Percentiles rank a stretch among this genome's conserved stretches.
phyloP scores from a whole-genome alignment of 2,329 filamentous ascomycete species.

The Calonectria ilicicola region DNA sequence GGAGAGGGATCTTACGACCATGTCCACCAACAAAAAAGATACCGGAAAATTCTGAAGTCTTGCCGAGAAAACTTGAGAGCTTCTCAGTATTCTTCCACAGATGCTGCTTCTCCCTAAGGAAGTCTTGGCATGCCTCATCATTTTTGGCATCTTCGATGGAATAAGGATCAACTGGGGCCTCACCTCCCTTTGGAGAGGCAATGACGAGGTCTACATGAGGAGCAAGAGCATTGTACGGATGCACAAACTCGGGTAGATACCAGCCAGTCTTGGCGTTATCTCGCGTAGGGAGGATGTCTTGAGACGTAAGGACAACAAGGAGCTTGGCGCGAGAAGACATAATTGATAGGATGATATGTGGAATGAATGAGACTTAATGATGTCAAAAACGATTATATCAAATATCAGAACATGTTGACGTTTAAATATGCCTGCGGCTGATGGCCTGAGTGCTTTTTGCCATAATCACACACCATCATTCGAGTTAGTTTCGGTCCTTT shows the following conservation, averaged over 20 bases:
- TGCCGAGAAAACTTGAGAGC: constrained; percentile 4
- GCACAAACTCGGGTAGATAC: constrained; percentile 5
- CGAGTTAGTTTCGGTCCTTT: too few relatives aligned
- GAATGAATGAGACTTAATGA: too few relatives aligned
- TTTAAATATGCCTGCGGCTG: too few relatives aligned
- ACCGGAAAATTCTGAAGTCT: not conserved
- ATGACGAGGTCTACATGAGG: not conserved
- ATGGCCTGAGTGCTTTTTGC: too few relatives aligned
- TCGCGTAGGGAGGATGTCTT: not conserved
- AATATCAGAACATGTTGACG: too few relatives aligned
- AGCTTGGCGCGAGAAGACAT: not conserved
- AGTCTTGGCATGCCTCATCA: not conserved
- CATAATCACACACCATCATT: too few relatives aligned
- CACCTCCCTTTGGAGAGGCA: constrained; percentile 6
- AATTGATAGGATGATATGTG: not conserved
- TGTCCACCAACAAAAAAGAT: constrained; percentile 12
- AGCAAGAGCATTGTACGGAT: not conserved
- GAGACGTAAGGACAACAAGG: not conserved
- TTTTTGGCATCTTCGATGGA: not conserved
- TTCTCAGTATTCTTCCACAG: constrained; percentile 11
- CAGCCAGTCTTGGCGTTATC: not conserved
- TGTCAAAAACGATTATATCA: too few relatives aligned
- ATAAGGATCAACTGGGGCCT: not conserved
- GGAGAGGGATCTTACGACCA: not conserved
- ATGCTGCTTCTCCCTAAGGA: not conserved